Evolutionary conservation across 371 early-diverging fungal species (phyloP).

Genomic region (Dentiscutata heterogama): DNA sequence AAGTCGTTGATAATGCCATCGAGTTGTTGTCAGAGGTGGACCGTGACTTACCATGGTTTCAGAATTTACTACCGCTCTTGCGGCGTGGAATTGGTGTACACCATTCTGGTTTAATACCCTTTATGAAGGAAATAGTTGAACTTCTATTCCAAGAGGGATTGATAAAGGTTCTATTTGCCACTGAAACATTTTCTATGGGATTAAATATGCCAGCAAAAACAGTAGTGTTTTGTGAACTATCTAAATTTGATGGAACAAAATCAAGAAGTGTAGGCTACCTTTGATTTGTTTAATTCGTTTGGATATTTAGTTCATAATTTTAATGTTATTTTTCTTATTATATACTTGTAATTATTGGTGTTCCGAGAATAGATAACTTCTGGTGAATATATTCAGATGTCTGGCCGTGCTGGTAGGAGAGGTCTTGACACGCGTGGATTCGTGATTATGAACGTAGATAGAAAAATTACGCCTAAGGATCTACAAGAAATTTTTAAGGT

Average conservation of each 20-base stretch:
- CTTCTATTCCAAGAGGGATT: slow-evolving; percentile 99
- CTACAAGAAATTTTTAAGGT: slow-evolving; percentile 95
- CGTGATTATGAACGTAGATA: slow-evolving; percentile 97
- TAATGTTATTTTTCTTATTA: neutral
- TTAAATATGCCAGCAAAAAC: slow-evolving; percentile 99
- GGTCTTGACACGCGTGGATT: slow-evolving; percentile 99
- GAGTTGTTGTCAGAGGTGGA: slow-evolving; percentile 93
- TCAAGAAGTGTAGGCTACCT: slow-evolving; percentile 77
- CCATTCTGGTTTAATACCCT: slow-evolving; percentile 99
- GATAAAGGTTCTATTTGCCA: slow-evolving; percentile 99
- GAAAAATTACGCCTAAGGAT: slow-evolving; percentile 94
- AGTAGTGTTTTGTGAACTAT: slow-evolving; percentile 97
- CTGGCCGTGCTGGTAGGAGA: slow-evolving; percentile 98
- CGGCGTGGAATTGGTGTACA: slow-evolving; percentile 99
- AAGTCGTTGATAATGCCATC: slow-evolving; percentile 96
- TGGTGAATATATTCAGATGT: slow-evolving; percentile 99
- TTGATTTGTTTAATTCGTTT: neutral
- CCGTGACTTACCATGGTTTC: slow-evolving; percentile 94
- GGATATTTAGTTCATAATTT: neutral
- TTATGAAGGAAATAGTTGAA: slow-evolving; percentile 99
- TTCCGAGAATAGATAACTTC: slow-evolving; percentile 60
- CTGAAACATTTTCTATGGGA: slow-evolving; percentile 99
- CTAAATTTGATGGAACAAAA: slow-evolving; percentile 97
- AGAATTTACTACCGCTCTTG: slow-evolving; percentile 94
- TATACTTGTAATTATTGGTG: neutral